Evolutionary conservation across 139 green algal species (phyloP).

Genomic region (Auxenochlorella protothecoides): DNA sequence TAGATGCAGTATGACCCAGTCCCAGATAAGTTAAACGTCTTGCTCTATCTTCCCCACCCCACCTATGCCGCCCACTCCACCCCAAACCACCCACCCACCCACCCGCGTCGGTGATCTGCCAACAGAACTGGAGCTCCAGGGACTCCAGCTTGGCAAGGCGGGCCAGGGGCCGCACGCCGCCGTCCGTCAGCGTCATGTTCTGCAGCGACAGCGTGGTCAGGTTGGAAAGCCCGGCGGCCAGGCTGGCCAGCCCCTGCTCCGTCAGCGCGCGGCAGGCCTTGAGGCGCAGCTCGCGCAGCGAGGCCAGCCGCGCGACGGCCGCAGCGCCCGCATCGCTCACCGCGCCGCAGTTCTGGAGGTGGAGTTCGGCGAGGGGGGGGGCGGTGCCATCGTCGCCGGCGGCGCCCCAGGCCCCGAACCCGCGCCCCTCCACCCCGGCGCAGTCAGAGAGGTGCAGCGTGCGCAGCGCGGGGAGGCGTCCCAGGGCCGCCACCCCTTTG

Average conservation of each 20-base stretch:
- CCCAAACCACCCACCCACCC: neutral
- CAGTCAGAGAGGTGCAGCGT: constrained; percentile 29
- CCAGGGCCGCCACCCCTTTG: constrained; percentile 22
- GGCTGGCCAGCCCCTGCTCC: constrained; percentile 13
- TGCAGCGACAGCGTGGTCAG: constrained; percentile 8
- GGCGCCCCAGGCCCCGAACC: constrained; percentile 3
- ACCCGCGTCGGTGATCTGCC: constrained; percentile 25
- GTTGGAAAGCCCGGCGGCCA: neutral
- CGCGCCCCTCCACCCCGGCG: constrained; percentile 1
- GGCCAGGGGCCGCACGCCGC: constrained; percentile 14
- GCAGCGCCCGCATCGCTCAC: constrained; percentile 21
- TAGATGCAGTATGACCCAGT: neutral
- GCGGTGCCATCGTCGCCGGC: neutral
- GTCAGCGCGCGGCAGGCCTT: constrained; percentile 21
- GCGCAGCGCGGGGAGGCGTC: constrained; percentile 11
- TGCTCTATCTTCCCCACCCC: neutral
- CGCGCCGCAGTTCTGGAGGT: constrained; percentile 18
- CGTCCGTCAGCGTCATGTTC: constrained; percentile 30
- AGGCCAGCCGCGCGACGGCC: constrained; percentile 14
- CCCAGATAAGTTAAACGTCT: constrained; percentile 3
- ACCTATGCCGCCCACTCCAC: neutral
- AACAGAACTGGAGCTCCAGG: constrained; percentile 39
- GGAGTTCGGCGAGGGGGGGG: constrained; percentile 13
- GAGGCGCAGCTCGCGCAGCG: constrained; percentile 16
- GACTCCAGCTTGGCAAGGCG: constrained; percentile 14